These are phyloP conservation scores for Phialophora macrospora DNA, from an alignment of 2,329 filamentous ascomycete species.

Conservation along the genomic window DNA sequence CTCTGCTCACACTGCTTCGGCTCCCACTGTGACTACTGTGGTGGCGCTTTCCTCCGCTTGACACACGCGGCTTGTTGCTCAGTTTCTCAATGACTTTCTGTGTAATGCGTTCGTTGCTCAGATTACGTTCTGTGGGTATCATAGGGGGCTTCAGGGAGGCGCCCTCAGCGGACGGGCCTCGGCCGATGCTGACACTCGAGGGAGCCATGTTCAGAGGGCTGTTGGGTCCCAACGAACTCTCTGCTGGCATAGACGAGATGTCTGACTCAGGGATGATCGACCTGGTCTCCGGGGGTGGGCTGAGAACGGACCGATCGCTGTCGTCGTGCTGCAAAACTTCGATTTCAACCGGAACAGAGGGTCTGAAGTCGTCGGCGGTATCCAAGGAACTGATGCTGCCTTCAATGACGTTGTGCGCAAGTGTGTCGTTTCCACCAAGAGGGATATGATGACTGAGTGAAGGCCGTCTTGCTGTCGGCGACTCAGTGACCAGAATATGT, in stretches of 20 bases:
- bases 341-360: slow-evolving; percentile 77
- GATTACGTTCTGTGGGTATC: slow-evolving; percentile 64
- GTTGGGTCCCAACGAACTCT: slow-evolving; percentile 68
- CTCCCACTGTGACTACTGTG: slow-evolving; percentile 53
- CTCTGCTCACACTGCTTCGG: slow-evolving; percentile 48
- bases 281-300: slow-evolving; percentile 62
- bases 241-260: slow-evolving; percentile 80
- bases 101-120: slow-evolving; percentile 69
- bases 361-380: slow-evolving; percentile 72
- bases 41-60: slow-evolving; percentile 49
- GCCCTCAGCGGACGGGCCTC: slow-evolving; percentile 44
- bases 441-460: slow-evolving; percentile 72
- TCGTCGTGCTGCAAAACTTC: slow-evolving; percentile 74
- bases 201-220: slow-evolving; percentile 43
- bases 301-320: slow-evolving; percentile 71
- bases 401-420: slow-evolving; percentile 58
- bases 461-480: slow-evolving; percentile 72
- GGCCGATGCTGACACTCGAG: slow-evolving; percentile 52
- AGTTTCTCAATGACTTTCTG: slow-evolving; percentile 73
- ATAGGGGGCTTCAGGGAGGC: slow-evolving; percentile 64
- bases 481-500: slow-evolving; percentile 85
- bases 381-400: slow-evolving; percentile 74
- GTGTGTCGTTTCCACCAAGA: slow-evolving; percentile 52
- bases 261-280: slow-evolving; percentile 77
- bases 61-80: slow-evolving; percentile 54